These are phyloP conservation scores for Asclepias syriaca DNA, from an alignment of 257 asterid genomes.

Conservation along the genomic window DNA sequence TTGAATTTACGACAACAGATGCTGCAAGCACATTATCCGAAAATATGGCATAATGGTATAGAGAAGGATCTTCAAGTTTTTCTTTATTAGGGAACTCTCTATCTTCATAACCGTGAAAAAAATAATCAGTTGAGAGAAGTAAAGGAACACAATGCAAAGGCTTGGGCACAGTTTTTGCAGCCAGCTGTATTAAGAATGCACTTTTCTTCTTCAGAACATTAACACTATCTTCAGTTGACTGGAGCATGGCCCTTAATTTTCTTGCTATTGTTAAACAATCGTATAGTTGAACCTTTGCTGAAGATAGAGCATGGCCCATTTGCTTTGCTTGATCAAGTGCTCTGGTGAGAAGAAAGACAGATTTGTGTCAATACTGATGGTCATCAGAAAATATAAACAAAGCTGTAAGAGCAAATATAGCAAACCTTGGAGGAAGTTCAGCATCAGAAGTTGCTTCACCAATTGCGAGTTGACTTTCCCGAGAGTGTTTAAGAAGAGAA, in stretches of 20 bases:
- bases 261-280: constrained; percentile 69
- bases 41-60: constrained; percentile 82
- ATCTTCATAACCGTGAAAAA: constrained; percentile 49
- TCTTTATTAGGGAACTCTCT: constrained; percentile 57
- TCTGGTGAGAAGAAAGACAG: constrained; percentile 34
- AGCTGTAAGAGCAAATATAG: constrained; percentile 18
- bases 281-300: constrained; percentile 76
- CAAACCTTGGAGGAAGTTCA: constrained; percentile 81
- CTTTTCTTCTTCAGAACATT: constrained; percentile 63
- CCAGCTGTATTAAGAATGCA: constrained; percentile 81
- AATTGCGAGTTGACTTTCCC: constrained; percentile 66
- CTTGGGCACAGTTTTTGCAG: constrained; percentile 91
- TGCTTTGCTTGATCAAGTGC: constrained; percentile 75
- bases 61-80: constrained; percentile 77
- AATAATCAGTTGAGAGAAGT: constrained; percentile 72
- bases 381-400: constrained; percentile 15
- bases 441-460: constrained; percentile 82
- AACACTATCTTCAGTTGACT: constrained; percentile 60
- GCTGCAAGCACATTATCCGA: constrained; percentile 92
- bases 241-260: constrained; percentile 88
- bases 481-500: constrained; percentile 65
- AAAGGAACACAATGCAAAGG: constrained; percentile 85
- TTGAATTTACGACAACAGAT: constrained; percentile 87
- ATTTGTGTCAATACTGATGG: constrained; percentile 17
- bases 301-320: constrained; percentile 85